phyloP scores from a whole-genome alignment of 2,329 filamentous ascomycete genomes.

The Huntiella savannae region DNA sequence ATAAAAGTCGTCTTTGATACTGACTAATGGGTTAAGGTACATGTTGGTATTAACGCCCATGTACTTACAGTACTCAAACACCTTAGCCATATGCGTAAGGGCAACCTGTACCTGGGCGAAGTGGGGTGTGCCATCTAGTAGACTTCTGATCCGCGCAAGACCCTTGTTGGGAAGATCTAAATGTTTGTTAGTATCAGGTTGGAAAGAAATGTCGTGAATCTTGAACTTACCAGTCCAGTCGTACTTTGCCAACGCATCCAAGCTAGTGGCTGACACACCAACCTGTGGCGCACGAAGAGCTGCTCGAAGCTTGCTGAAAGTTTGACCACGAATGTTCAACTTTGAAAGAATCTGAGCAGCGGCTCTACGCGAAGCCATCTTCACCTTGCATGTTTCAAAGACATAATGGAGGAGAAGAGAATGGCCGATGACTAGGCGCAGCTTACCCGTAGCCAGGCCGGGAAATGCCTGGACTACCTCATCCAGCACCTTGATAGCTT shows the following conservation, averaged over 20 bases:
- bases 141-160: conserved; percentile 36
- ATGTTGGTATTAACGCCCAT: conserved; percentile 60
- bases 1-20: conserved; percentile 84
- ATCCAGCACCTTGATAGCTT: conserved; percentile 84
- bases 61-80: conserved; percentile 57
- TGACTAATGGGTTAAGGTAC: conserved; percentile 69
- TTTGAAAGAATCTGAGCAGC: conserved; percentile 75
- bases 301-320: conserved; percentile 65
- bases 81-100: conserved; percentile 61
- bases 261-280: conserved; percentile 68
- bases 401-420: conserved; percentile 69
- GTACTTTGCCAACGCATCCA: conserved; percentile 79
- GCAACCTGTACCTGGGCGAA: conserved; percentile 57
- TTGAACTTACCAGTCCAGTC: conserved; percentile 55
- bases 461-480: conserved; percentile 74
- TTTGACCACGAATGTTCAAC: conserved; percentile 62
- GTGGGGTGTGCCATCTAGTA: conserved; percentile 44
- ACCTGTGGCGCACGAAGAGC: conserved; percentile 67
- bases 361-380: conserved; percentile 42
- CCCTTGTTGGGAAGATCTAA: conserved; percentile 36
- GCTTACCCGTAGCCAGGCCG: conserved; percentile 45
- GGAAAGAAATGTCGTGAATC: not conserved
- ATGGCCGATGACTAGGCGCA: conserved; percentile 86
- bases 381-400: conserved; percentile 78
- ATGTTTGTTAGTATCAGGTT: conserved; percentile 12